Conservation (phyloP, 148 eudicot genomes). For the Polygonum aviculare region DNA sequence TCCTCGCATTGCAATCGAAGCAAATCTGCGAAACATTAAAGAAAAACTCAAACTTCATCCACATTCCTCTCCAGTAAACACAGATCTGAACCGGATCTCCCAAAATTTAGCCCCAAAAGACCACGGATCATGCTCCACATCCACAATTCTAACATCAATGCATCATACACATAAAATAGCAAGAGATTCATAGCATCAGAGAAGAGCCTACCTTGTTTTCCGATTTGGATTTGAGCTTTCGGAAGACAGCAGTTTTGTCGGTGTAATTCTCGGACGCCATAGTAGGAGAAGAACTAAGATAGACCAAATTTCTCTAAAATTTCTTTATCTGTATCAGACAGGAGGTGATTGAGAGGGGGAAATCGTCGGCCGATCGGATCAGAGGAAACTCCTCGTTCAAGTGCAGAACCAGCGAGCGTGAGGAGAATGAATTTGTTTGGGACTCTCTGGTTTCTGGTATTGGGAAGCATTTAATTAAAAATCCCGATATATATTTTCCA, state of each 20-base stretch:
- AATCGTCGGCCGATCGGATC: neutral
- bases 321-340: neutral
- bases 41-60: neutral
- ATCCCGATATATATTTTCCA: neutral
- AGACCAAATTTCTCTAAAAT: neutral
- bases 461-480: conserved; percentile 6
- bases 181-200: neutral
- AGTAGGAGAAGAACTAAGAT: neutral
- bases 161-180: neutral
- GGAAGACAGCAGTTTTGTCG: conserved; percentile 76
- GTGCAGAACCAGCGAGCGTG: conserved; percentile 4
- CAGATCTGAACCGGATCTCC: conserved; percentile 43
- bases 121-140: neutral
- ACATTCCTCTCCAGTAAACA: neutral
- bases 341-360: neutral
- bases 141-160: neutral
- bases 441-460: neutral
- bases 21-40: conserved; percentile 43
- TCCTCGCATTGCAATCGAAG: conserved; percentile 96
- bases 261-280: conserved; percentile 62
- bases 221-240: conserved; percentile 81
- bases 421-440: neutral
- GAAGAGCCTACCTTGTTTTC: conserved; percentile 63
- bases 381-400: conserved; percentile 3
- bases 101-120: neutral